phyloP scores from a whole-genome alignment of 2,329 filamentous ascomycete species.

The Teratosphaeria viscida region DNA sequence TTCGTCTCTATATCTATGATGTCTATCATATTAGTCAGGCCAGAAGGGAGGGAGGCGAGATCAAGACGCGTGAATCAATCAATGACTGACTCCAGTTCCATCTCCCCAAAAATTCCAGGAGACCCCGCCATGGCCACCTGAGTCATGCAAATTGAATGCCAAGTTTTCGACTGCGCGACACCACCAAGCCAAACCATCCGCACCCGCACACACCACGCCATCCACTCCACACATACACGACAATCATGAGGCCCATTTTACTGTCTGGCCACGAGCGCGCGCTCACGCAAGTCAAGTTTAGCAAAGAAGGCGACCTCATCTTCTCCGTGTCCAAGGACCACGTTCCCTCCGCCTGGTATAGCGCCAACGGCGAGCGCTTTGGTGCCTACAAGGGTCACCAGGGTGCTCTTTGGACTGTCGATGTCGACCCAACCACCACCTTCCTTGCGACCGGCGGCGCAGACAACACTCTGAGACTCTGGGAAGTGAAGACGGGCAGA shows the following conservation, averaged over 20 bases:
- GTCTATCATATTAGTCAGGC: background rate
- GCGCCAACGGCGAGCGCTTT: slow-evolving; percentile 94
- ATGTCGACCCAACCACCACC: slow-evolving; percentile 83
- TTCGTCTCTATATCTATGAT: background rate
- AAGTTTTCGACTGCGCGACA: background rate
- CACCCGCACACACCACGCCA: background rate
- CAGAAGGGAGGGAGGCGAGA: background rate
- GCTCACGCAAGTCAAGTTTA: slow-evolving; percentile 46
- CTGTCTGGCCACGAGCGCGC: slow-evolving; percentile 69
- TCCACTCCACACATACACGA: slow-evolving; percentile 6
- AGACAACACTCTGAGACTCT: slow-evolving; percentile 95
- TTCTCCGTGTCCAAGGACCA: slow-evolving; percentile 96
- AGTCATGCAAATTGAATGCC: background rate
- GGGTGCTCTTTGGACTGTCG: slow-evolving; percentile 97
- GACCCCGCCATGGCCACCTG: background rate
- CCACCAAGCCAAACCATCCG: background rate
- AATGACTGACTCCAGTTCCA: background rate
- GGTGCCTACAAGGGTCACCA: slow-evolving; percentile 95
- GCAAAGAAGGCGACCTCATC: slow-evolving; percentile 89
- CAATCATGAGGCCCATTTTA: slow-evolving; percentile 90
- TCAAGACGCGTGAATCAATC: background rate
- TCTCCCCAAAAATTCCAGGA: background rate
- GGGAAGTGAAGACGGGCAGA: slow-evolving; percentile 89
- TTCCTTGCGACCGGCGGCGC: slow-evolving; percentile 91
- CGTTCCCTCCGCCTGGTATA: slow-evolving; percentile 92